A percentile compares a stretch with the other conserved stretches of the same genome.
Evolutionary conservation across 2,329 filamentous ascomycete genomes (phyloP).

Genomic region (Aschersonia sp.): DNA sequence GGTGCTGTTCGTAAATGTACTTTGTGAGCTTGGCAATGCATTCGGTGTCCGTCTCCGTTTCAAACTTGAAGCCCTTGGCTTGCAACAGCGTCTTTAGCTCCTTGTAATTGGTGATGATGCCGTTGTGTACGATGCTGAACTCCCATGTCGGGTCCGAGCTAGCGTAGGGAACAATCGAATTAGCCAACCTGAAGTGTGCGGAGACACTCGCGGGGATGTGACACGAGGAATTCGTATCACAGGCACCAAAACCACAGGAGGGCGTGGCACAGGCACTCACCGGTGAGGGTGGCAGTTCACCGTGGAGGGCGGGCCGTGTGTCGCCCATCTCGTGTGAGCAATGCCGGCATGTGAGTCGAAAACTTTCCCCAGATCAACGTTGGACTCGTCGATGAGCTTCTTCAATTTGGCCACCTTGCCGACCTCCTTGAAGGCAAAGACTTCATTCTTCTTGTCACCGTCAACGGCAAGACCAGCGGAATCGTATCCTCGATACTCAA

Average conservation of each 20-base stretch:
- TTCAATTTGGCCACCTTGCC: slow-evolving; percentile 97
- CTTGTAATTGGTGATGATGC: slow-evolving; percentile 99
- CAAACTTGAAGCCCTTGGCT: slow-evolving; percentile 94
- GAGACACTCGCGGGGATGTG: background rate
- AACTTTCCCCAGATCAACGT: slow-evolving; percentile 77
- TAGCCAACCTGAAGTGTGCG: slow-evolving; percentile 3
- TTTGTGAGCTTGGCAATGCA: slow-evolving; percentile 98
- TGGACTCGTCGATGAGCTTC: slow-evolving; percentile 73
- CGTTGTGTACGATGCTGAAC: slow-evolving; percentile 96
- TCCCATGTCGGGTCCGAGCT: slow-evolving; percentile 93
- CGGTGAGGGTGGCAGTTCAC: slow-evolving; percentile 97
- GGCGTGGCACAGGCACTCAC: slow-evolving; percentile 34
- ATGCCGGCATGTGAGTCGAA: slow-evolving; percentile 98
- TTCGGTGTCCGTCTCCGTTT: slow-evolving; percentile 98
- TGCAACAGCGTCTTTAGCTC: slow-evolving; percentile 88
- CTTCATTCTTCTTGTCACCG: slow-evolving; percentile 97
- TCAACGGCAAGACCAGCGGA: slow-evolving; percentile 92
- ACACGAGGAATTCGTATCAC: background rate
- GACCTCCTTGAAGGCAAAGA: slow-evolving; percentile 96
- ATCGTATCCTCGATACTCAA: slow-evolving; percentile 98
- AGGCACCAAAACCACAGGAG: no score
- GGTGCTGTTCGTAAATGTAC: slow-evolving; percentile 93
- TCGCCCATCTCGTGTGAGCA: slow-evolving; percentile 98
- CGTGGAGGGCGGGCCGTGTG: slow-evolving; percentile 86
- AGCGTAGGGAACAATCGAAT: slow-evolving; percentile 5